Evolutionary conservation across 306 rosid genomes (phyloP), one percentile per base, ranked within the genome.

Genomic region (Fagus crenata): DNA sequence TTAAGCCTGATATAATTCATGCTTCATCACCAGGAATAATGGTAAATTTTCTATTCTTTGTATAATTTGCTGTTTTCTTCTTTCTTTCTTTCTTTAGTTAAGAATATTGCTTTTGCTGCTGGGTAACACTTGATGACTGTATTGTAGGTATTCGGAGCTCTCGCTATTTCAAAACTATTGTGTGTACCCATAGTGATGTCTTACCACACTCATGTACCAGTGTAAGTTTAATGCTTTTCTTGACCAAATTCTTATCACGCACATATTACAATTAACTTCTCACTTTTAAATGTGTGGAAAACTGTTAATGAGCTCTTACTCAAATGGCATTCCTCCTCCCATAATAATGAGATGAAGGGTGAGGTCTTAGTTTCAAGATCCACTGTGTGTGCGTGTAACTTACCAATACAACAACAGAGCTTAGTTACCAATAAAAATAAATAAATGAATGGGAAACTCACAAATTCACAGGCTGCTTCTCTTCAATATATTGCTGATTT

Each of bases 21-120:
- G 99, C 99, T 65, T 96, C 99, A 53, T 96, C 99, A 4, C 99
- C 99, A 0, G 99, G 99, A 82, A 89, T 96, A 81, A 96, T 96
- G 98, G 99, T 85, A 58, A 69, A 92, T 76, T n/a, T 71, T 36
- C 31, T 7, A 42, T 69, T 36, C 37, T 2, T 37, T 7, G 63
- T 68, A 49, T 67, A 73, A 77, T 41, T 77, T 74, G 78, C 32
- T 58, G 22, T 32, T 17, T 49, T 40, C 51, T 55, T 49, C 53
- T 51, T 68, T 70, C 3, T 60, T 56, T 31, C 53, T 54, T 71
- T 43, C 18, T 13, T 63, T 12, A 11, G 1, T 61, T 14, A 70
- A 70, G 18, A 37, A 67, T 65, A 7, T 15, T 65, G 5, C 40
- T 37, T 59, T 37, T 5, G 1, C 70, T 17, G 40, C 31, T 83